These are phyloP conservation scores for Cladophialophora carrionii DNA, from an alignment of 2,329 filamentous ascomycete species.

Conservation along the genomic window DNA sequence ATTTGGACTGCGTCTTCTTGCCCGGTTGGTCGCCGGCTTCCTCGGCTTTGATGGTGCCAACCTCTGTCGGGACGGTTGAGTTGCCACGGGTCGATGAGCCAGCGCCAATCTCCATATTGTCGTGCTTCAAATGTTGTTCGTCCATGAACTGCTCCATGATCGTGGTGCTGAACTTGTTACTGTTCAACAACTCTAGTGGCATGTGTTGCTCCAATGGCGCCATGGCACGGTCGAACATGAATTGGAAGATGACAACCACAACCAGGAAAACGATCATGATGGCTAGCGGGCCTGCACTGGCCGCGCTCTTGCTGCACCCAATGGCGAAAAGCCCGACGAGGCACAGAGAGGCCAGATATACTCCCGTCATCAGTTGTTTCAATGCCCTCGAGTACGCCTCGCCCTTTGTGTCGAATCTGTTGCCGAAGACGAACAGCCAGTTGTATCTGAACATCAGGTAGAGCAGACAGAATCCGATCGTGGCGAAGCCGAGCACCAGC, in stretches of 20 bases:
- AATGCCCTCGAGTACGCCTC: slow-evolving; percentile 84
- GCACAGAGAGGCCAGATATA: slow-evolving; percentile 82
- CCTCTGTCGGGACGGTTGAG: slow-evolving; percentile 25
- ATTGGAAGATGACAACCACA: slow-evolving; percentile 74
- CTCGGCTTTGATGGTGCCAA: slow-evolving; percentile 30
- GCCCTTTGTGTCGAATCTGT: slow-evolving; percentile 81
- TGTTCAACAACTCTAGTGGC: slow-evolving; percentile 62
- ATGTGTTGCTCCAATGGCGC: slow-evolving; percentile 63
- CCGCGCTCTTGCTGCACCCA: slow-evolving; percentile 47
- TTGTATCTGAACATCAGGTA: slow-evolving; percentile 91
- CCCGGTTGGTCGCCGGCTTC: slow-evolving; percentile 34
- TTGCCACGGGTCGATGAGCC: slow-evolving; percentile 26
- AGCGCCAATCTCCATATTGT: slow-evolving; percentile 22
- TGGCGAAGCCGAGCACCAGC: slow-evolving; percentile 78
- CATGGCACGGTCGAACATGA: slow-evolving; percentile 55
- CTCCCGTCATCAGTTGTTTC: slow-evolving; percentile 78
- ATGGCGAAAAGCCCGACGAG: slow-evolving; percentile 83
- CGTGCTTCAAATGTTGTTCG: slow-evolving; percentile 30
- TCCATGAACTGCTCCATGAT: slow-evolving; percentile 29
- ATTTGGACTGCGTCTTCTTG: slow-evolving; percentile 29
- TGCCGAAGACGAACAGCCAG: slow-evolving; percentile 80
- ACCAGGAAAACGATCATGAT: slow-evolving; percentile 75
- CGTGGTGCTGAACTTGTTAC: slow-evolving; percentile 31
- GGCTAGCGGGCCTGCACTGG: slow-evolving; percentile 66
- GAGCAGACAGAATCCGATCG: slow-evolving; percentile 75